phyloP scores from a whole-genome alignment of 345 rosid species.

The Euclidium syriacum region DNA sequence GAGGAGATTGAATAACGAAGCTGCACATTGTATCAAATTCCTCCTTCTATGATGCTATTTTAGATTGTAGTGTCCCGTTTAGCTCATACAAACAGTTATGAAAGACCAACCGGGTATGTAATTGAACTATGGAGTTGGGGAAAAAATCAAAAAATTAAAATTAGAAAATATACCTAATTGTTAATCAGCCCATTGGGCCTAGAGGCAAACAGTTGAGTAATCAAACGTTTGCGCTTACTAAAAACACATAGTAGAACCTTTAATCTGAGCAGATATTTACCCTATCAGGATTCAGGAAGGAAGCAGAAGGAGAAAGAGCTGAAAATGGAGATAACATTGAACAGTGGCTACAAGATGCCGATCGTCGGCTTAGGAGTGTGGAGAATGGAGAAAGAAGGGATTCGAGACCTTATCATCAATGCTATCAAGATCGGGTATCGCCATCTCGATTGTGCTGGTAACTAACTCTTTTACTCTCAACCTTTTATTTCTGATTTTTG shows the following conservation, averaged over 20 bases:
- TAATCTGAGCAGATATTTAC: constrained; percentile 15
- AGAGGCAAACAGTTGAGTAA: background rate
- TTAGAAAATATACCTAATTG: too few relatives aligned
- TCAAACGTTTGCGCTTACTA: background rate
- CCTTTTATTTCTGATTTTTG: background rate
- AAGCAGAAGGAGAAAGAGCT: background rate
- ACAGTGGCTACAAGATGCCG: constrained; percentile 78
- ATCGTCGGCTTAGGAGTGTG: constrained; percentile 78
- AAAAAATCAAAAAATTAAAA: too few relatives aligned
- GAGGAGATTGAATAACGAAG: too few relatives aligned
- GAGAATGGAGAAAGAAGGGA: constrained; percentile 65
- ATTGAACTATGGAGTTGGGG: too few relatives aligned
- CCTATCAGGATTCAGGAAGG: background rate
- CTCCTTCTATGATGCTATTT: too few relatives aligned
- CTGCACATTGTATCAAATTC: too few relatives aligned
- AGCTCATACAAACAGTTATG: too few relatives aligned
- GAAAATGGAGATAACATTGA: constrained; percentile 59
- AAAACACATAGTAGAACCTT: background rate
- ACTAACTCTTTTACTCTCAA: background rate
- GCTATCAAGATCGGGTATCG: constrained; percentile 85
- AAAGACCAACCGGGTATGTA: too few relatives aligned
- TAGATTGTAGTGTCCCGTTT: too few relatives aligned
- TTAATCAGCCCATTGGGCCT: constrained; percentile 7
- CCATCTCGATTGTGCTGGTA: constrained; percentile 94
- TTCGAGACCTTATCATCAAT: constrained; percentile 59